Evolutionary conservation across 495 filamentous ascomycete species (phyloP).

Genomic region (Penicillium fimorum): DNA sequence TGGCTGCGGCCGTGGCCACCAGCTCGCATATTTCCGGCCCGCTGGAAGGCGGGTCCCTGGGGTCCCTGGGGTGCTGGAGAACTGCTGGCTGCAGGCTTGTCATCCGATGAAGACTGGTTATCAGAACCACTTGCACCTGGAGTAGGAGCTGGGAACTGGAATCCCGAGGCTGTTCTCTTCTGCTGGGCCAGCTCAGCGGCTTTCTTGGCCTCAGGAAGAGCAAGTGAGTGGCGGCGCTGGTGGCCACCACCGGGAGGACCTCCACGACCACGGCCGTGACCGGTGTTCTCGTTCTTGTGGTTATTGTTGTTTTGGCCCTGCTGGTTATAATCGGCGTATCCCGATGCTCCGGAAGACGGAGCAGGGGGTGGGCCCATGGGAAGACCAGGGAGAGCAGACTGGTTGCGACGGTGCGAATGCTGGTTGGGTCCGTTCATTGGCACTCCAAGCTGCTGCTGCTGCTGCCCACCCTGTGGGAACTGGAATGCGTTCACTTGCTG

Average conservation of each 20-base stretch:
- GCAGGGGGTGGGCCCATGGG: slow-evolving; percentile 87
- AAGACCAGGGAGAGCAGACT: slow-evolving; percentile 93
- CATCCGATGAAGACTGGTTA: slow-evolving; percentile 41
- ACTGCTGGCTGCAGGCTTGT: slow-evolving; percentile 36
- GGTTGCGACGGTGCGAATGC: slow-evolving; percentile 92
- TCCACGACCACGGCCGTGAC: slow-evolving; percentile 74
- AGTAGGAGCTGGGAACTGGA: slow-evolving; percentile 78
- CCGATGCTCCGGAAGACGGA: slow-evolving; percentile 91
- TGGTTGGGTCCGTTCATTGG: slow-evolving; percentile 75
- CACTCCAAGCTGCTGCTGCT: slow-evolving; percentile 70
- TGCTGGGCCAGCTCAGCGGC: slow-evolving; percentile 95
- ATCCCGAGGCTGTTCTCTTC: slow-evolving; percentile 87
- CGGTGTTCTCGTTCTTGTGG: slow-evolving; percentile 68
- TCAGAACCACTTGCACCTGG: slow-evolving; percentile 59
- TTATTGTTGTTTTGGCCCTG: slow-evolving; percentile 45
- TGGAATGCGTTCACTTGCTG: slow-evolving; percentile 77
- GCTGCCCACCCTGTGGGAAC: slow-evolving; percentile 73
- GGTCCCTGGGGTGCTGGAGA: slow-evolving; percentile 41
- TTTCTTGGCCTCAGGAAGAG: slow-evolving; percentile 94
- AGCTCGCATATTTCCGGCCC: slow-evolving; percentile 50
- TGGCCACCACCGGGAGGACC: slow-evolving; percentile 74
- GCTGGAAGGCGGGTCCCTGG: slow-evolving; percentile 46
- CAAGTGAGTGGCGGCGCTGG: slow-evolving; percentile 91
- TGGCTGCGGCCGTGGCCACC: slow-evolving; percentile 65
- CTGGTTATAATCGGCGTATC: slow-evolving; percentile 78